Evolutionary conservation across 2,329 filamentous ascomycete genomes (phyloP).

Genomic region (Grosmannia serpens): DNA sequence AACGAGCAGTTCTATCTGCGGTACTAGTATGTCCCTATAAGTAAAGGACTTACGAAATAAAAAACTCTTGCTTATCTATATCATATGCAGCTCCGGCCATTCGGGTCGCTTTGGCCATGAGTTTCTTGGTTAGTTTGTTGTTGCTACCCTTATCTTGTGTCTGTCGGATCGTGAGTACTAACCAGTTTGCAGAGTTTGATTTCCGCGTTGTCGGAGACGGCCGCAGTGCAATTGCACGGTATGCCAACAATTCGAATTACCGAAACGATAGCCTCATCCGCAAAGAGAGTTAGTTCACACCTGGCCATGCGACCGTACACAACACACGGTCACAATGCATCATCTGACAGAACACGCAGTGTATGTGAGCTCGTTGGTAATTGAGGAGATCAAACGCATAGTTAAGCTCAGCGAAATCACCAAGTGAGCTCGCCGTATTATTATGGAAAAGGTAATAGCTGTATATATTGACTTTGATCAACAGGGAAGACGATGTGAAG

Average conservation of each 20-base stretch:
- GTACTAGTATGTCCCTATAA: constrained; percentile 78
- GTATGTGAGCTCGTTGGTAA: constrained; percentile 85
- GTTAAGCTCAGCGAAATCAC: constrained; percentile 96
- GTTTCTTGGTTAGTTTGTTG: constrained; percentile 64
- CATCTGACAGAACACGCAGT: constrained; percentile 39
- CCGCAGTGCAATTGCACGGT: constrained; percentile 83
- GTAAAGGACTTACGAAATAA: not conserved
- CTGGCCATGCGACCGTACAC: not conserved
- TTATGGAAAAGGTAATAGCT: not conserved
- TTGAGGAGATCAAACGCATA: constrained; percentile 92
- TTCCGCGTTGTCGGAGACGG: constrained; percentile 88
- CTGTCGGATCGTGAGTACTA: constrained; percentile 16
- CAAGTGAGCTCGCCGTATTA: constrained; percentile 51
- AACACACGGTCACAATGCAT: not conserved
- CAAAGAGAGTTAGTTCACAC: constrained; percentile 78
- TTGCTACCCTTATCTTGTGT: not conserved
- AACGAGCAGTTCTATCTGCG: constrained; percentile 88
- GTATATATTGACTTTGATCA: not conserved
- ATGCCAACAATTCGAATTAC: constrained; percentile 99
- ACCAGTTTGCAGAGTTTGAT: constrained; percentile 66
- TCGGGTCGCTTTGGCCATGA: constrained; percentile 96
- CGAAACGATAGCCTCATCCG: constrained; percentile 96
- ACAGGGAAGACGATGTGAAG: constrained; percentile 90
- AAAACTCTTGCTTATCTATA: not conserved
- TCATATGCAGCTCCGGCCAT: constrained; percentile 68